These are phyloP conservation scores for Penicillium janthinellum DNA, from an alignment of 2,329 filamentous ascomycete species.

Conservation along the genomic window DNA sequence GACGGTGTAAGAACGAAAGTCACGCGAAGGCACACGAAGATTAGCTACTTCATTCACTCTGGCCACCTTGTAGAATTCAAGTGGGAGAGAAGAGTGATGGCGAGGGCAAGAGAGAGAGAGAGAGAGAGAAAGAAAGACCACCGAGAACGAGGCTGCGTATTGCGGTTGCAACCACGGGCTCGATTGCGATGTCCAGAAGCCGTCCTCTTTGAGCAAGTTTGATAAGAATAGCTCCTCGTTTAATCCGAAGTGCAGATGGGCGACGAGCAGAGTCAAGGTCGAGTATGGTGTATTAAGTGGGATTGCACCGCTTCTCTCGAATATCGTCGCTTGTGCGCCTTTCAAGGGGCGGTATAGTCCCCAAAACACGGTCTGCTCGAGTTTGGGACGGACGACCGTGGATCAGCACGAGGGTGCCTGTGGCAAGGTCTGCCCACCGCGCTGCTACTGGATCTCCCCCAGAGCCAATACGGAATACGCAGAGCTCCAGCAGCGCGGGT, in stretches of 20 bases:
- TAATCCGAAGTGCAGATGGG: not conserved
- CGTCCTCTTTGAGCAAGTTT: not conserved
- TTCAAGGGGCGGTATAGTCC: not conserved
- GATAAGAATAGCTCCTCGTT: not conserved
- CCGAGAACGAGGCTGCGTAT: not conserved
- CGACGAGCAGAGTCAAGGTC: no score
- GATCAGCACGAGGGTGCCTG: constrained; percentile 4
- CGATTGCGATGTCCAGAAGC: not conserved
- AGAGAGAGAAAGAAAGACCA: no score
- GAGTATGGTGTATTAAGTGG: not conserved
- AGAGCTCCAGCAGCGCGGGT: no score
- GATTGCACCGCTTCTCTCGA: not conserved
- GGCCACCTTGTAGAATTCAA: not conserved
- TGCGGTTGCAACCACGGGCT: not conserved
- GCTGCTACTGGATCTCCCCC: not conserved
- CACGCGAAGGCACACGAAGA: not conserved
- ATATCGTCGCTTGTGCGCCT: not conserved
- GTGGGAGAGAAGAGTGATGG: not conserved
- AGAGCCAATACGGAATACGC: no score
- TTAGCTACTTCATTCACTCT: not conserved
- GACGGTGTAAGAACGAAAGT: not conserved
- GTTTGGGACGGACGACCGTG: constrained; percentile 3
- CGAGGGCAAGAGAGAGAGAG: not conserved
- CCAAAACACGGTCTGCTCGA: not conserved
- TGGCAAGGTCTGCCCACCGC: not conserved